Conservation (phyloP, 2,329 filamentous ascomycete species). For the Thyridium curvatum region DNA sequence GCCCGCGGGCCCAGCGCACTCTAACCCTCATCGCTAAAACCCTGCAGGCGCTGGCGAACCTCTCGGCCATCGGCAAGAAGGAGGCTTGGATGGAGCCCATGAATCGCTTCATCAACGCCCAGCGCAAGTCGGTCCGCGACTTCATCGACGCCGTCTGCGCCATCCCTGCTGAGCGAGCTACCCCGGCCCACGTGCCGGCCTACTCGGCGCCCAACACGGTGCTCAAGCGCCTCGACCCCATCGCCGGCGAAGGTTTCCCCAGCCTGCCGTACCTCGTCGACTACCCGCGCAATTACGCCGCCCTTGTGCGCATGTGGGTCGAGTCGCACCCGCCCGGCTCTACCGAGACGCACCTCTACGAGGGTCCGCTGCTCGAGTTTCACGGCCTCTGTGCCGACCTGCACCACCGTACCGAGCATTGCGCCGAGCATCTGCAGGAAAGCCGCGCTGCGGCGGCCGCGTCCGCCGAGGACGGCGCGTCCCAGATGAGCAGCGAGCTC, state of each 20-base stretch:
- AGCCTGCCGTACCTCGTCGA: slow-evolving; percentile 92
- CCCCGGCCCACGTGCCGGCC: slow-evolving; percentile 57
- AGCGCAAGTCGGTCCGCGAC: slow-evolving; percentile 74
- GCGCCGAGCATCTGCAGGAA: slow-evolving; percentile 26
- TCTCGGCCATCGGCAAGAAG: slow-evolving; percentile 87
- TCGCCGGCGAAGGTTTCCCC: slow-evolving; percentile 85
- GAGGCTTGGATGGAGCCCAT: slow-evolving; percentile 99
- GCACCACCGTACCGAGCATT: slow-evolving; percentile 44
- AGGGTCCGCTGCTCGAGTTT: slow-evolving; percentile 49
- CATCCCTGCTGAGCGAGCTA: slow-evolving; percentile 66
- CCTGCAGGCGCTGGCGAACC: slow-evolving; percentile 82
- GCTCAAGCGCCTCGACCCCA: slow-evolving; percentile 70
- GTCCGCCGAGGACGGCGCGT: slow-evolving; percentile 15
- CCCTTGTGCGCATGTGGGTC: slow-evolving; percentile 75
- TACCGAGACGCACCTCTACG: slow-evolving; percentile 26
- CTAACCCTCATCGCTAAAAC: slow-evolving; percentile 90
- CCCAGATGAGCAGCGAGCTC: slow-evolving; percentile 24
- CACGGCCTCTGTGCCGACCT: slow-evolving; percentile 43
- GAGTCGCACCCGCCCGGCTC: slow-evolving; percentile 38
- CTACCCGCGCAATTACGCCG: slow-evolving; percentile 76
- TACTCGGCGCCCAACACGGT: slow-evolving; percentile 94
- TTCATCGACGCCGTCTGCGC: slow-evolving; percentile 85
- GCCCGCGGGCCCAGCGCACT: slow-evolving; percentile 75
- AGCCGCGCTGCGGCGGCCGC: background rate
- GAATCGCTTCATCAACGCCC: slow-evolving; percentile 76